Percentiles rank a stretch among this genome's conserved stretches.
phyloP scores from a whole-genome alignment of 257 asterid species.

The Ophiorrhiza pumila region DNA sequence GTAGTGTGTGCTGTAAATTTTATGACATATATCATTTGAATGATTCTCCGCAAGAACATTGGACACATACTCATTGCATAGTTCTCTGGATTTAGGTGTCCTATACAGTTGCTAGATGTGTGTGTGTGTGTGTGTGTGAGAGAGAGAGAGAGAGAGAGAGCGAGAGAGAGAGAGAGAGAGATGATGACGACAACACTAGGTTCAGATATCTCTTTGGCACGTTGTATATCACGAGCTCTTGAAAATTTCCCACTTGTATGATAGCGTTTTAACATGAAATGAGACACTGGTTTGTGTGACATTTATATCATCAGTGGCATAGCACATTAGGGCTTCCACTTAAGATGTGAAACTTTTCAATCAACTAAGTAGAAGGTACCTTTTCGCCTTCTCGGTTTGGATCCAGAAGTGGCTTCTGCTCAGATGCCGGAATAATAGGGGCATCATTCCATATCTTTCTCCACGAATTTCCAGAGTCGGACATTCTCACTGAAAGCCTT shows the following conservation, averaged over 20 bases:
- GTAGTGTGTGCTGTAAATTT: too few relatives aligned
- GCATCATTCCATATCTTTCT: slow-evolving; percentile 85
- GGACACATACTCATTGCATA: too few relatives aligned
- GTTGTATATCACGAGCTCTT: neutral
- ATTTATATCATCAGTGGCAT: neutral
- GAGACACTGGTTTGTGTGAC: neutral
- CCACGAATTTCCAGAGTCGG: slow-evolving; percentile 83
- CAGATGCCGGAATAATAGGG: slow-evolving; percentile 58
- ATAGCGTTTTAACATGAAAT: neutral
- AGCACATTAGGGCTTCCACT: neutral
- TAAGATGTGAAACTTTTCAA: neutral
- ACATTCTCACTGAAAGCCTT: slow-evolving; percentile 88
- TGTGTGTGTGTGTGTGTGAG: too few relatives aligned
- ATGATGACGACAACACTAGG: neutral
- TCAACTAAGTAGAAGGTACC: slow-evolving; percentile 35
- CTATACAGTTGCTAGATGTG: too few relatives aligned
- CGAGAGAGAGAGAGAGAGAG: too few relatives aligned
- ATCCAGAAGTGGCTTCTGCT: slow-evolving; percentile 89
- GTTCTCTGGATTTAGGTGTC: too few relatives aligned
- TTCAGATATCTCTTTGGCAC: neutral
- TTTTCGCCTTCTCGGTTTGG: slow-evolving; percentile 97
- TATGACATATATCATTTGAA: too few relatives aligned
- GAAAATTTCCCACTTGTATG: neutral
- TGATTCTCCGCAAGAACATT: too few relatives aligned
- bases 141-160: too few relatives aligned